A percentile compares a stretch with the other conserved stretches of the same genome.
phyloP scores from a whole-genome alignment of 371 early-diverging fungal species.

The Mortierella sp. region DNA sequence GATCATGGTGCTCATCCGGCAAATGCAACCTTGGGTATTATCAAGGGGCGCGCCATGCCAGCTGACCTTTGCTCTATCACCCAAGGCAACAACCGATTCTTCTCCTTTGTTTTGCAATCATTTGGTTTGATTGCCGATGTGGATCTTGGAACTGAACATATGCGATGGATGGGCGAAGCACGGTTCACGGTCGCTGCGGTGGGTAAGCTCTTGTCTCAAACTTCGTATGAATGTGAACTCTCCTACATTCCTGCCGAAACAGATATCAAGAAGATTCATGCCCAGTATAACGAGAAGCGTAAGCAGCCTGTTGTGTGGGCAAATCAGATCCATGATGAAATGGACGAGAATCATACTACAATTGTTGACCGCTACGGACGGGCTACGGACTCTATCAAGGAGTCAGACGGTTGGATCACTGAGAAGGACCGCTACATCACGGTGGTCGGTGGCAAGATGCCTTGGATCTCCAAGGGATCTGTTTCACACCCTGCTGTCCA shows the following conservation, averaged over 20 bases:
- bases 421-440: conserved; percentile 59
- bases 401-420: conserved; percentile 62
- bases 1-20: conserved; percentile 59
- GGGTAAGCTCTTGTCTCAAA: conserved; percentile 59
- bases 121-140: conserved; percentile 74
- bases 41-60: conserved; percentile 68
- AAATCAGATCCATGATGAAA: conserved; percentile 39
- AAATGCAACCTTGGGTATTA: conserved; percentile 62
- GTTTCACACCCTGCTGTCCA: conserved; percentile 65
- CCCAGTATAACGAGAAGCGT: conserved; percentile 35
- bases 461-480: conserved; percentile 64
- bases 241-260: conserved; percentile 61
- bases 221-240: conserved; percentile 58
- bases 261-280: conserved; percentile 56
- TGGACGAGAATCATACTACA: conserved; percentile 21
- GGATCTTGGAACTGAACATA: conserved; percentile 68
- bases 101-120: conserved; percentile 70
- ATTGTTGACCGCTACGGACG: conserved; percentile 45
- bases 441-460: conserved; percentile 65
- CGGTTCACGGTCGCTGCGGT: conserved; percentile 62
- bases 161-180: conserved; percentile 75
- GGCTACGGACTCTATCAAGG: conserved; percentile 25
- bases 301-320: conserved; percentile 35
- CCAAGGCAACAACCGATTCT: conserved; percentile 60
- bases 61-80: conserved; percentile 71